Evolutionary conservation across 306 rosid species (phyloP).

Genomic region (Prosopis cineraria): DNA sequence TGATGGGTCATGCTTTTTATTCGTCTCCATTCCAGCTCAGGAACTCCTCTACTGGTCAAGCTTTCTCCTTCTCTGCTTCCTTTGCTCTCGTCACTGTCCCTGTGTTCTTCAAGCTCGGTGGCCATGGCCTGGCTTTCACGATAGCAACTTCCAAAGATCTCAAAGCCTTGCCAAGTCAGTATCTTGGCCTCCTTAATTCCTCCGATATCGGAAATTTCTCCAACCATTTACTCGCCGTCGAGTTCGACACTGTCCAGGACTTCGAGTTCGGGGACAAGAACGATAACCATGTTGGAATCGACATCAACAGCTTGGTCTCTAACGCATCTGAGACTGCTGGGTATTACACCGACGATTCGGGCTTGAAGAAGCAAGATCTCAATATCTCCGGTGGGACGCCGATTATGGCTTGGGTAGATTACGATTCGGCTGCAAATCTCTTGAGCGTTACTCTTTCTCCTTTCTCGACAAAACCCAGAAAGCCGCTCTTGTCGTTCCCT

Average conservation of each 20-base stretch:
- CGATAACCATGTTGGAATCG: slow-evolving; percentile 78
- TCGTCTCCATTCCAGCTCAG: slow-evolving; percentile 52
- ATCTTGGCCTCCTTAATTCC: slow-evolving; percentile 67
- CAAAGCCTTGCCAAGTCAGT: slow-evolving; percentile 67
- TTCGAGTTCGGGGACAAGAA: slow-evolving; percentile 65
- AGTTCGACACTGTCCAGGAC: slow-evolving; percentile 79
- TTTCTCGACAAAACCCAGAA: slow-evolving; percentile 53
- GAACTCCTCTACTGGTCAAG: slow-evolving; percentile 53
- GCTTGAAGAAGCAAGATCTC: slow-evolving; percentile 37
- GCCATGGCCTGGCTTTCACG: slow-evolving; percentile 82
- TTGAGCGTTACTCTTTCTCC: slow-evolving; percentile 56
- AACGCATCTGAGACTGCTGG: slow-evolving; percentile 53
- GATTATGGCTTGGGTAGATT: slow-evolving; percentile 73
- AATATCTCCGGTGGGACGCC: slow-evolving; percentile 56
- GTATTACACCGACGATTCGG: slow-evolving; percentile 48
- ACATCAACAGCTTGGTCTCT: slow-evolving; percentile 59
- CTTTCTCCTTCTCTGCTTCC: slow-evolving; percentile 65
- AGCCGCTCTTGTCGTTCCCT: slow-evolving; percentile 46
- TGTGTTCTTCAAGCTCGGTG: slow-evolving; percentile 68
- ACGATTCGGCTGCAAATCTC: slow-evolving; percentile 48
- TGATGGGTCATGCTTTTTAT: slow-evolving; percentile 60
- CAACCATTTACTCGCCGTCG: slow-evolving; percentile 73
- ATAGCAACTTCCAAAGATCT: slow-evolving; percentile 52
- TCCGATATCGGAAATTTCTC: slow-evolving; percentile 54
- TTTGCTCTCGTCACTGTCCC: slow-evolving; percentile 67